Evolutionary conservation across 192 early-diverging fungal genomes (phyloP).

Genomic region (Coemansia sp.): DNA sequence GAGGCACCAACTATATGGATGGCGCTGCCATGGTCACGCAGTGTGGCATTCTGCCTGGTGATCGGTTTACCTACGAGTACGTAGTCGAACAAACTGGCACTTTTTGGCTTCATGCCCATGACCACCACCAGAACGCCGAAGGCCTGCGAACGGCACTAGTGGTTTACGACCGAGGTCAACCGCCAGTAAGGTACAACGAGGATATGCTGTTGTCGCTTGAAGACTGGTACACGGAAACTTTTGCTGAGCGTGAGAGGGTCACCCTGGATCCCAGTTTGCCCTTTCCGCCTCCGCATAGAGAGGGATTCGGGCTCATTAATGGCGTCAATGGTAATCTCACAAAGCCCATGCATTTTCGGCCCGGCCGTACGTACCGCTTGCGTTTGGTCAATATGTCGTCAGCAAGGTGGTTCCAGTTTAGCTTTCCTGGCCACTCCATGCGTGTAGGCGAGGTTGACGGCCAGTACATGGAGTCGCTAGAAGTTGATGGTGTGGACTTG

Average conservation of each 20-base stretch:
- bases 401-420: slow-evolving; percentile 64
- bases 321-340: slow-evolving; percentile 49
- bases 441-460: slow-evolving; percentile 78
- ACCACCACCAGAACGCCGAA: slow-evolving; percentile 69
- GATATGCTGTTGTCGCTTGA: slow-evolving; percentile 61
- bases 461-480: slow-evolving; percentile 54
- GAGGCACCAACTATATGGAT: slow-evolving; percentile 62
- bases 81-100: slow-evolving; percentile 67
- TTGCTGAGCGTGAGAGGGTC: slow-evolving; percentile 42
- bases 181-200: slow-evolving; percentile 60
- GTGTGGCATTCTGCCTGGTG: slow-evolving; percentile 68
- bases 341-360: slow-evolving; percentile 57
- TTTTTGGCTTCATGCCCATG: slow-evolving; percentile 80
- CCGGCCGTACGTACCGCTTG: slow-evolving; percentile 75
- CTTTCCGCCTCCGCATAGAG: slow-evolving; percentile 60
- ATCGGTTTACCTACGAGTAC: slow-evolving; percentile 64
- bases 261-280: slow-evolving; percentile 50
- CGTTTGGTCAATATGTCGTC: slow-evolving; percentile 73
- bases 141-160: slow-evolving; percentile 71
- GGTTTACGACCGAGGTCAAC: slow-evolving; percentile 54
- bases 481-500: slow-evolving; percentile 56
- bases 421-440: slow-evolving; percentile 71
- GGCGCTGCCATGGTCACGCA: slow-evolving; percentile 69
- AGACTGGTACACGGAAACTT: slow-evolving; percentile 69
- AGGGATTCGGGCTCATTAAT: slow-evolving; percentile 37